A percentile compares a stretch with the other conserved stretches of the same genome.
Conservation (phyloP, 2,329 filamentous ascomycete genomes). For the Diaporthe nobilis region DNA sequence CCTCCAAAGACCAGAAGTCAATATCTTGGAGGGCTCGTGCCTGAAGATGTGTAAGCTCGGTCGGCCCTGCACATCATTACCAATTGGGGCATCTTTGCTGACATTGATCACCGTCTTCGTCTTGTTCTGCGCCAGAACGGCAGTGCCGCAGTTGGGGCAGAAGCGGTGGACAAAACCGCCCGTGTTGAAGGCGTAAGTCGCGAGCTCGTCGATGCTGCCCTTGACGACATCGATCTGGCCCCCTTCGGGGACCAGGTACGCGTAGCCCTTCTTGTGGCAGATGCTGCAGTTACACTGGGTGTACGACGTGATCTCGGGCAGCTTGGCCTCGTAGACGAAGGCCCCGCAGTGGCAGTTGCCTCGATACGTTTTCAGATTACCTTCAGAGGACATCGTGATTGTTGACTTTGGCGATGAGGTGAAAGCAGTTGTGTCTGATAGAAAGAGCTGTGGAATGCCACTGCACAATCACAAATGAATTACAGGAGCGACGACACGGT, state of each 20-base stretch:
- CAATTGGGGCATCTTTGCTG: constrained; percentile 40
- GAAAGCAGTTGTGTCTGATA: neutral
- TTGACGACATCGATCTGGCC: constrained; percentile 61
- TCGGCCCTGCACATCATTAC: neutral
- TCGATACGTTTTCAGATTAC: constrained; percentile 59
- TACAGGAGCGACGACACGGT: neutral
- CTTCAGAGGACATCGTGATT: constrained; percentile 32
- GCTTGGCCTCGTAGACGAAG: constrained; percentile 64
- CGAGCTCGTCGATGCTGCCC: constrained; percentile 58
- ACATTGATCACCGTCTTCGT: constrained; percentile 59
- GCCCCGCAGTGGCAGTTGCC: constrained; percentile 72
- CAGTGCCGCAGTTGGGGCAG: constrained; percentile 65
- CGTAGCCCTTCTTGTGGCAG: constrained; percentile 65
- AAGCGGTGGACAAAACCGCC: constrained; percentile 60
- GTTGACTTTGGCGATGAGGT: neutral
- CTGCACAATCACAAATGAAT: neutral
- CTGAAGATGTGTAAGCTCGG: constrained; percentile 35
- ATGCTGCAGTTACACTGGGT: constrained; percentile 78
- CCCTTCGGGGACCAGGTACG: constrained; percentile 53
- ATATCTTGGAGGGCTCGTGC: constrained; percentile 38
- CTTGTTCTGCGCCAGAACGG: constrained; percentile 53
- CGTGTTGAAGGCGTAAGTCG: constrained; percentile 59
- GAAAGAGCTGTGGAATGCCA: neutral
- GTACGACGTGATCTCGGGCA: constrained; percentile 71
- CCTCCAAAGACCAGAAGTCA: constrained; percentile 28